A percentile compares a stretch with the other conserved stretches of the same genome.
phyloP scores from a whole-genome alignment of 768 basidiomycete genomes.

The Auriscalpium orientale region DNA sequence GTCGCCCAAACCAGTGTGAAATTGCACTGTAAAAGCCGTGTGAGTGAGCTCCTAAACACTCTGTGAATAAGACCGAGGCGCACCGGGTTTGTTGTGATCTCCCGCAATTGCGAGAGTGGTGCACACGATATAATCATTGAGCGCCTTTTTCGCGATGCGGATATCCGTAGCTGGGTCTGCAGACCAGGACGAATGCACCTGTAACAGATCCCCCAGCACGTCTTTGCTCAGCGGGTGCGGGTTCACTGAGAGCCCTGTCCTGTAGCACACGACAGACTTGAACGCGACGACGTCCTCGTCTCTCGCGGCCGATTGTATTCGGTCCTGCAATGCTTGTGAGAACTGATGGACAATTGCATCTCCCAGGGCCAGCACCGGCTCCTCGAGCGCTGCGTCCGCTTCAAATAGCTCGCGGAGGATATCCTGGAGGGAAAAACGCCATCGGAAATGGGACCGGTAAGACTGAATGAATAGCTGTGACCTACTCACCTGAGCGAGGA shows the following conservation, averaged over 20 bases:
- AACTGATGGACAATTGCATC: not conserved
- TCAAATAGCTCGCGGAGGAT: slow-evolving; percentile 20
- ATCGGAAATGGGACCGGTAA: not conserved
- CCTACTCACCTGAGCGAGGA: slow-evolving; percentile 55
- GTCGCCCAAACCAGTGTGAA: slow-evolving; percentile 79
- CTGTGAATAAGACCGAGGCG: slow-evolving; percentile 6
- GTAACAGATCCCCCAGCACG: not conserved
- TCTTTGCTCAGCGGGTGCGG: slow-evolving; percentile 18
- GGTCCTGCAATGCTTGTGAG: slow-evolving; percentile 2
- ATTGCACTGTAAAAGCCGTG: slow-evolving; percentile 49
- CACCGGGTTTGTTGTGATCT: slow-evolving; percentile 52
- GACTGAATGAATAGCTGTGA: not conserved
- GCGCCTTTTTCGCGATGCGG: slow-evolving; percentile 49
- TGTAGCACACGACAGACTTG: slow-evolving; percentile 74
- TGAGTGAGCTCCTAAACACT: not conserved
- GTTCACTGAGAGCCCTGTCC: slow-evolving; percentile 60
- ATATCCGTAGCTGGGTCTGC: slow-evolving; percentile 27
- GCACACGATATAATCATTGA: slow-evolving; percentile 65
- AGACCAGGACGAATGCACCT: slow-evolving; percentile 17
- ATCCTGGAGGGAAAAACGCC: slow-evolving; percentile 8
- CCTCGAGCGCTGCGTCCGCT: slow-evolving; percentile 1
- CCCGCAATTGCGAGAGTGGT: slow-evolving; percentile 47
- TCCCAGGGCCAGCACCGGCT: not conserved
- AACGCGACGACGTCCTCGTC: slow-evolving; percentile 53
- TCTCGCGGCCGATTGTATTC: not conserved